Percentiles rank a stretch among this genome's conserved stretches.
phyloP scores from a whole-genome alignment of 257 asterid species.

The Nicotiana benthamiana region DNA sequence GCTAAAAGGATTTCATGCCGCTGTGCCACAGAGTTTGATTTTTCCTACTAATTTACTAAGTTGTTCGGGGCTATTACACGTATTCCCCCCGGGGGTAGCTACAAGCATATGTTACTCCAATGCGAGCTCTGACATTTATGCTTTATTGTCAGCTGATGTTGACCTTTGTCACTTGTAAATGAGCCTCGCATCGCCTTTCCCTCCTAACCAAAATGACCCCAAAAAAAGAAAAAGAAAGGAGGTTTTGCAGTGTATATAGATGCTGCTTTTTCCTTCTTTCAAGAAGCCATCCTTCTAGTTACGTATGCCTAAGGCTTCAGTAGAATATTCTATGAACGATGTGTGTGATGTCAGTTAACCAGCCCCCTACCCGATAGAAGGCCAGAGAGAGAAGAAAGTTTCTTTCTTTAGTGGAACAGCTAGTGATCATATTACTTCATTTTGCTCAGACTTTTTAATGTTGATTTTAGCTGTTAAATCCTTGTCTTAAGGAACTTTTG shows the following conservation, averaged over 20 bases:
- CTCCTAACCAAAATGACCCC: background rate
- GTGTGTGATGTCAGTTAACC: background rate
- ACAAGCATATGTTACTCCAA: background rate
- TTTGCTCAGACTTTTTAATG: background rate
- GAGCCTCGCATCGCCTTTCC: background rate
- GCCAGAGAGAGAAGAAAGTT: background rate
- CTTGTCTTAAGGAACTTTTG: background rate
- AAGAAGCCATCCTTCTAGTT: background rate
- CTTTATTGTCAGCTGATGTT: background rate
- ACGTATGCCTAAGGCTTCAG: background rate
- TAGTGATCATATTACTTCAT: background rate
- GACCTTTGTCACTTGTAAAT: background rate
- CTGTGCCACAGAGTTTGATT: background rate
- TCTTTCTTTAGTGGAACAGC: background rate
- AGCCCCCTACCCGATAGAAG: background rate
- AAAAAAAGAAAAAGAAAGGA: background rate
- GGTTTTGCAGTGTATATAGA: background rate
- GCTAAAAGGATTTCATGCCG: background rate
- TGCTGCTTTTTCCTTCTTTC: background rate
- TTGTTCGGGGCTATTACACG: no score
- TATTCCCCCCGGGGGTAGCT: no score
- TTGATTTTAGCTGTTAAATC: background rate
- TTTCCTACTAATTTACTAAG: background rate
- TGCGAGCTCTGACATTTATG: background rate
- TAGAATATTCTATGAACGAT: background rate